Conservation (phyloP, 2,329 filamentous ascomycete genomes). For the Trichoderma afroharzianum region DNA sequence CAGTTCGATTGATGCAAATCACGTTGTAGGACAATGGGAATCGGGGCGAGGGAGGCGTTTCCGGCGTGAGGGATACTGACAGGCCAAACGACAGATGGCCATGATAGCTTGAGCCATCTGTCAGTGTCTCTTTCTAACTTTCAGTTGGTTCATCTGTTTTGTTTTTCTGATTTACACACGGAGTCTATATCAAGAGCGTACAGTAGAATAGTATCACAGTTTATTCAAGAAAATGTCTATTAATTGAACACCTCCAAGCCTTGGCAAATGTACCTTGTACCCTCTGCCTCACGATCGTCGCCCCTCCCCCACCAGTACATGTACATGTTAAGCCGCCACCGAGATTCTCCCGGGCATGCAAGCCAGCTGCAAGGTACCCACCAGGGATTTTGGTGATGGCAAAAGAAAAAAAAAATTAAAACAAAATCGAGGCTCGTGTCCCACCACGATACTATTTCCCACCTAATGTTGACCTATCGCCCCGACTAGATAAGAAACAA, state of each 20-base stretch:
- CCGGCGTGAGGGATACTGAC: slow-evolving; percentile 5
- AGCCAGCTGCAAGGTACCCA: slow-evolving; percentile 7
- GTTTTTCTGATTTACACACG: slow-evolving; percentile 1
- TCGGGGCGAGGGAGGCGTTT: slow-evolving; percentile 9
- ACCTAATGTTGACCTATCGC: background rate
- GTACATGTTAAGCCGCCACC: background rate
- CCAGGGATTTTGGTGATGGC: background rate
- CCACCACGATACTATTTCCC: slow-evolving; percentile 5
- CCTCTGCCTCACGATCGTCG: background rate
- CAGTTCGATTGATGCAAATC: background rate
- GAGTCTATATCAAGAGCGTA: slow-evolving; percentile 9
- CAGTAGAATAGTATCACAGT: background rate
- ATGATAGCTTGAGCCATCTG: background rate
- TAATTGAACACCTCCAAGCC: background rate
- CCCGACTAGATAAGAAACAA: background rate
- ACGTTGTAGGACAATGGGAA: slow-evolving; percentile 9
- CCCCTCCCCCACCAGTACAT: background rate
- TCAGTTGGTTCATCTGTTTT: background rate
- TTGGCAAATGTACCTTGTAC: background rate
- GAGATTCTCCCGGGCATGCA: slow-evolving; percentile 17
- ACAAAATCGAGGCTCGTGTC: slow-evolving; percentile 7
- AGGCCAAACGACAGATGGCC: background rate
- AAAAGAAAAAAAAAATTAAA: slow-evolving; percentile 9
- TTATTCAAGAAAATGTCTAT: background rate
- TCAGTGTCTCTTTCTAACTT: background rate